A percentile compares a stretch with the other conserved stretches of the same genome.
These are phyloP conservation scores for Omphalotus guepiniiformis DNA, from an alignment of 768 basidiomycete species.

Conservation along the genomic window DNA sequence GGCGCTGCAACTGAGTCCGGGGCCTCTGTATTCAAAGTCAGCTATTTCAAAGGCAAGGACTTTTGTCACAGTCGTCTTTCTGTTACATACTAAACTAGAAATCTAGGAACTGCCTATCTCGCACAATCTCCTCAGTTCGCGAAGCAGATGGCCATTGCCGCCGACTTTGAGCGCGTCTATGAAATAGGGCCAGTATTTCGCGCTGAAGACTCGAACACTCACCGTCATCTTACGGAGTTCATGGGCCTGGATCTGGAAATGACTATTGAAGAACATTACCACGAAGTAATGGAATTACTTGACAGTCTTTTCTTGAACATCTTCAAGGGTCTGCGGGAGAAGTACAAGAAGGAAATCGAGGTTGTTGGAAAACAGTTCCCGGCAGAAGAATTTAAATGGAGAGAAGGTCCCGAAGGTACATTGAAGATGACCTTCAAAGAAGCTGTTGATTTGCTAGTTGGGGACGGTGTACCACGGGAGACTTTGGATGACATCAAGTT, in stretches of 20 bases:
- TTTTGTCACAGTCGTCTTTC: not conserved
- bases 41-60: slow-evolving; percentile 86
- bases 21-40: slow-evolving; percentile 95
- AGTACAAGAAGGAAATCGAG: slow-evolving; percentile 79
- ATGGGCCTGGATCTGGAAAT: slow-evolving; percentile 99
- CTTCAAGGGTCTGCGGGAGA: slow-evolving; percentile 77
- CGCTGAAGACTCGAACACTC: slow-evolving; percentile 95
- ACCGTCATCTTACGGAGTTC: slow-evolving; percentile 98
- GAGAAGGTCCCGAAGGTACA: slow-evolving; percentile 86
- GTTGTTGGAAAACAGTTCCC: slow-evolving; percentile 84
- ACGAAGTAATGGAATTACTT: slow-evolving; percentile 92
- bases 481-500: slow-evolving; percentile 88
- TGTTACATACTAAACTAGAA: slow-evolving; percentile 2
- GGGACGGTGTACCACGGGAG: slow-evolving; percentile 78
- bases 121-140: slow-evolving; percentile 97
- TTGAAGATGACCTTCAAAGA: slow-evolving; percentile 81
- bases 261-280: slow-evolving; percentile 98
- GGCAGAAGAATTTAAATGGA: slow-evolving; percentile 93
- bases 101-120: slow-evolving; percentile 78
- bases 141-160: slow-evolving; percentile 99
- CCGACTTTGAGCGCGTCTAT: slow-evolving; percentile 97
- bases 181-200: slow-evolving; percentile 97
- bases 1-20: slow-evolving; percentile 97
- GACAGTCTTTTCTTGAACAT: slow-evolving; percentile 84
- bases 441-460: slow-evolving; percentile 81